These are phyloP conservation scores for Marsdenia floribunda DNA, from an alignment of 257 asterid genomes.

Conservation along the genomic window DNA sequence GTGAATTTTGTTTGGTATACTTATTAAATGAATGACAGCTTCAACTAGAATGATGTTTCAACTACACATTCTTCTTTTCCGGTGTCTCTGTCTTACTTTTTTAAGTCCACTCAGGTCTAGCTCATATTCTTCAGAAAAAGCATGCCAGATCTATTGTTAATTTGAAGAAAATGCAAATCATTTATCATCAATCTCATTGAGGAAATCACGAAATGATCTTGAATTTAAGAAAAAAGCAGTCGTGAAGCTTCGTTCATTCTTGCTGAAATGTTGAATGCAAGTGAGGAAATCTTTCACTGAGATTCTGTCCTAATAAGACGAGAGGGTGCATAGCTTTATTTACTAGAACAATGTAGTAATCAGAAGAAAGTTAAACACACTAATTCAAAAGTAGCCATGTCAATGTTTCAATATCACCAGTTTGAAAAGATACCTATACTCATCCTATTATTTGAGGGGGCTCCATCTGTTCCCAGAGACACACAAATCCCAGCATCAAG, in stretches of 20 bases:
- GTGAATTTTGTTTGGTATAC: background rate
- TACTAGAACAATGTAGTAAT: background rate
- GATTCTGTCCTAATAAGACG: background rate
- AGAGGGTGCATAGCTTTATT: background rate
- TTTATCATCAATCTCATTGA: background rate
- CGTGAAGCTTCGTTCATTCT: background rate
- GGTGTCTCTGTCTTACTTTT: background rate
- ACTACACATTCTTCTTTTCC: background rate
- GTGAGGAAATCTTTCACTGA: background rate
- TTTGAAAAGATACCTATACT: slow-evolving; percentile 54
- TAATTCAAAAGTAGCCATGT: slow-evolving; percentile 4
- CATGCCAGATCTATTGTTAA: background rate
- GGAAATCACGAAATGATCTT: background rate
- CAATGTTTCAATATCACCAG: background rate
- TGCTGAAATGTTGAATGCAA: background rate
- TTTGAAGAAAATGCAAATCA: background rate
- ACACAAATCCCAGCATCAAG: slow-evolving; percentile 68
- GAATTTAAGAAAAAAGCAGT: background rate
- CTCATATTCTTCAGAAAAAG: background rate
- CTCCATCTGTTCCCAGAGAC: slow-evolving; percentile 84
- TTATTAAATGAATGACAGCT: background rate
- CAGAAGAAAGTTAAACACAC: background rate
- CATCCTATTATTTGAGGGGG: slow-evolving; percentile 82
- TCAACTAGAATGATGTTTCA: background rate
- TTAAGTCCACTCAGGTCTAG: background rate